Evolutionary conservation across 1,139 yeast genomes (phyloP), one percentile per base, ranked within the genome.

Genomic region (Yamadazyma spencermartinsiae): DNA sequence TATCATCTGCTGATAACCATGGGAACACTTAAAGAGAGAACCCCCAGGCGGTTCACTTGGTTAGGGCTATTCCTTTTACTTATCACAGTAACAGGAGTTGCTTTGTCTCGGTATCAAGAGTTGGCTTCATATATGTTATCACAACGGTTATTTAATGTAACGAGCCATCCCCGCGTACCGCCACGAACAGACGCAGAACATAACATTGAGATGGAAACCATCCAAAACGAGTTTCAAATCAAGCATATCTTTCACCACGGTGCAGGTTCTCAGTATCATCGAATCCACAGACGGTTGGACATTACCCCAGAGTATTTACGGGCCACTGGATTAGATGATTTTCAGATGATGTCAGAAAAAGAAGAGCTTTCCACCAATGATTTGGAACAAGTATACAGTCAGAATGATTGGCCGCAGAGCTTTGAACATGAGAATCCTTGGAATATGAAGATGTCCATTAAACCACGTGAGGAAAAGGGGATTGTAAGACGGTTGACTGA

Each of bases 191-290:
- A n/a, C n/a, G n/a, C n/a, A n/a, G n/a, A n/a, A n/a, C n/a, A n/a
- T n/a, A n/a, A n/a, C n/a, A n/a, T n/a, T n/a, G n/a, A n/a, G n/a
- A n/a, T n/a, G n/a, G n/a, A n/a, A n/a, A n/a, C n/a, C n/a, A n/a
- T n/a, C n/a, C 34, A 21, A 19, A 11, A 45, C 16, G 35, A 42
- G 14, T 65, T 68, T 51, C 63, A 54, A 38, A 51, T 72, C 17
- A 68, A 61, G 41, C 82, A 78, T 51, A 71, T 78, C 5, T 74
- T 63, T 46, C 83, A 78, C 50, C 80, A 74, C 48, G 79, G 78
- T 14, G 60, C 78, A 0, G 76, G 76, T 2, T 43, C 58, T 5
- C 42, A 54, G 17, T 43, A 61, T 36, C 56, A 65, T 39, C 56
- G 54, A 18, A 45, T 58, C 0, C 80, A 74, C 48, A 58, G 68